A percentile compares a stretch with the other conserved stretches of the same genome.
Conservation (phyloP, 306 rosid genomes). For the Glycine tomentella region DNA sequence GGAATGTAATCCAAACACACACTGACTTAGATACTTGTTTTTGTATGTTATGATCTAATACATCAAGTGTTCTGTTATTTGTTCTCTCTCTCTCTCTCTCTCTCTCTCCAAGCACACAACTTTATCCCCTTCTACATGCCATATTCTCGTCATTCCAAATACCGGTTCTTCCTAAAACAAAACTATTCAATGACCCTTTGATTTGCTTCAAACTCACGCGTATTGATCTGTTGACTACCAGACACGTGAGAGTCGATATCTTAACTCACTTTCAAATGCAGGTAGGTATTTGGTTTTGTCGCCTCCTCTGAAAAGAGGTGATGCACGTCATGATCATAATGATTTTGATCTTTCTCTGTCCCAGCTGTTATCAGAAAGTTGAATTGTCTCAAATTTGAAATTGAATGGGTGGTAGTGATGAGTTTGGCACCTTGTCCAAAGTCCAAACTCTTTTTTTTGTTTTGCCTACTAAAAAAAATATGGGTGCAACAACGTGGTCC, state of each 20-base stretch:
- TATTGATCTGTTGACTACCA: slow-evolving; percentile 31
- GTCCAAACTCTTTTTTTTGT: neutral
- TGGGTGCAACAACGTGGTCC: slow-evolving; percentile 35
- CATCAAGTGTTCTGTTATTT: neutral
- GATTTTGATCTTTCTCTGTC: slow-evolving; percentile 33
- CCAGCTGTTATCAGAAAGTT: slow-evolving; percentile 16
- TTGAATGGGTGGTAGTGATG: slow-evolving; percentile 45
- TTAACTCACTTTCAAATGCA: slow-evolving; percentile 9
- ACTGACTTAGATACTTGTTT: neutral
- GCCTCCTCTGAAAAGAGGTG: slow-evolving; percentile 7
- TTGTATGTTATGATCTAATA: neutral
- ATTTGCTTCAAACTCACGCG: slow-evolving; percentile 42
- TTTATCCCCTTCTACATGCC: neutral
- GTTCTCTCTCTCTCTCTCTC: neutral
- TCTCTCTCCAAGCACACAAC: too few species aligned
- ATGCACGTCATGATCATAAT: slow-evolving; percentile 38
- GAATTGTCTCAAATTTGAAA: neutral
- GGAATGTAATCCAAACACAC: too few species aligned
- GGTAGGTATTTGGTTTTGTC: slow-evolving; percentile 24
- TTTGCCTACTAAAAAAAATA: neutral
- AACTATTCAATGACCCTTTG: slow-evolving; percentile 35
- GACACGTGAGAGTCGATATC: slow-evolving; percentile 1
- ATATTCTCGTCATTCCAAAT: neutral
- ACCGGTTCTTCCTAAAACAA: slow-evolving; percentile 22
- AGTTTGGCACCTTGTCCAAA: slow-evolving; percentile 50